Conservation (phyloP, 352 stramenopile genomes). For the Pythium angustatum region DNA sequence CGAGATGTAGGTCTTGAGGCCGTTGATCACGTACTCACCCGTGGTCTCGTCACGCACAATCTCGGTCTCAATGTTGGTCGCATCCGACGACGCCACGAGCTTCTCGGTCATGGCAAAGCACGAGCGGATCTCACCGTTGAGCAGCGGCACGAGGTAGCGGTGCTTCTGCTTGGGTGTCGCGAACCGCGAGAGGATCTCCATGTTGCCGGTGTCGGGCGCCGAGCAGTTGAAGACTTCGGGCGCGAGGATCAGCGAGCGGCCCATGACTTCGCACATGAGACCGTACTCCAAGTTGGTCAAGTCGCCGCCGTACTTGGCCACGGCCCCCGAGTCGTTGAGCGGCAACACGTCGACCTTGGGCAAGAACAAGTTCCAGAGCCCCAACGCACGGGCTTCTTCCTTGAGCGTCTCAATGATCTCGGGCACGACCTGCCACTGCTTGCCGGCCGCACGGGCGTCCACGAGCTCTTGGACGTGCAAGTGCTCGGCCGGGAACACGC, state of each 20-base stretch:
- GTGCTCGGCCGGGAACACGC: slow-evolving; percentile 91
- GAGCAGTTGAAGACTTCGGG: slow-evolving; percentile 97
- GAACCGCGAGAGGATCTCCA: slow-evolving; percentile 97
- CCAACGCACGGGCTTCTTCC: slow-evolving; percentile 83
- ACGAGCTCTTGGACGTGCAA: slow-evolving; percentile 80
- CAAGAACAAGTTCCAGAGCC: slow-evolving; percentile 97
- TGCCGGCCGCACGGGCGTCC: slow-evolving; percentile 46
- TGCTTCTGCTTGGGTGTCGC: slow-evolving; percentile 92
- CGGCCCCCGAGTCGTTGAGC: slow-evolving; percentile 31
- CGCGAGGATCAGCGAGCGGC: slow-evolving; percentile 83
- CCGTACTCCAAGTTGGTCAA: slow-evolving; percentile 94
- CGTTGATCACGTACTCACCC: slow-evolving; percentile 93
- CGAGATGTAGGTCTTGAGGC: slow-evolving; percentile 96
- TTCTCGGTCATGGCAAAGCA: slow-evolving; percentile 98
- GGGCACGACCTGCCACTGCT: slow-evolving; percentile 84
- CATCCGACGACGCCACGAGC: slow-evolving; percentile 94
- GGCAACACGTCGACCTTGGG: slow-evolving; percentile 56
- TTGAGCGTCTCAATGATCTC: slow-evolving; percentile 91
- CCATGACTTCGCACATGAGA: slow-evolving; percentile 96
- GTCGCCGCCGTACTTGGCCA: slow-evolving; percentile 64
- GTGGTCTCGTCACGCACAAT: slow-evolving; percentile 69
- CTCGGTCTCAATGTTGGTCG: slow-evolving; percentile 93
- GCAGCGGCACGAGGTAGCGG: slow-evolving; percentile 91
- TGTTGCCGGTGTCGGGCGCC: slow-evolving; percentile 98
- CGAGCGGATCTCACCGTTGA: slow-evolving; percentile 93